Evolutionary conservation across 305 asterid genomes (phyloP).

Genomic region (Fraxinus floribunda): DNA sequence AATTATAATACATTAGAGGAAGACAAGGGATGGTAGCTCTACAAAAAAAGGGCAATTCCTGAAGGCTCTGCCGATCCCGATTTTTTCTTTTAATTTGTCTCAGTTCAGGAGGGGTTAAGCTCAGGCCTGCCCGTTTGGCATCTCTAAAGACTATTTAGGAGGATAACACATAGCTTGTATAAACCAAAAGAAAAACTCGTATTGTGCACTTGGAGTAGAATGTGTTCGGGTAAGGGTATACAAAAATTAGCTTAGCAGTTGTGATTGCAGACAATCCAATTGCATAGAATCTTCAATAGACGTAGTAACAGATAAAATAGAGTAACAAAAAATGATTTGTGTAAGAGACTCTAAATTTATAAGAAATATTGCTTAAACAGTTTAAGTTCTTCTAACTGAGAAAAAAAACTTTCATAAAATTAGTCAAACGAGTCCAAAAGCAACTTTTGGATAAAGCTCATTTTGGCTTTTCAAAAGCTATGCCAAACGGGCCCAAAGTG

Average conservation of each 20-base stretch:
- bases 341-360: not conserved
- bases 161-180: not conserved
- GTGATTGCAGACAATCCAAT: not conserved
- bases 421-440: too few relatives aligned
- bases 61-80: not conserved
- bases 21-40: not conserved
- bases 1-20: not conserved
- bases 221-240: not conserved
- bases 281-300: not conserved
- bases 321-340: not conserved
- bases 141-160: not conserved
- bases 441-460: too few relatives aligned
- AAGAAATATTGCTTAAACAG: not conserved
- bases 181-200: not conserved
- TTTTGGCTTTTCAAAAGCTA: too few relatives aligned
- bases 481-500: not conserved
- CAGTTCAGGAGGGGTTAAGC: not conserved
- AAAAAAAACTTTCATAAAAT: too few relatives aligned
- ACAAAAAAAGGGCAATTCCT: not conserved
- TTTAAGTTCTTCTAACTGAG: not conserved
- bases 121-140: not conserved
- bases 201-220: not conserved
- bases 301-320: not conserved
- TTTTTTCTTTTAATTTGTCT: not conserved
- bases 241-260: not conserved